Base-by-base conservation (phyloP, 495 filamentous ascomycete species). In the Aspergillus cristatus region DNA sequence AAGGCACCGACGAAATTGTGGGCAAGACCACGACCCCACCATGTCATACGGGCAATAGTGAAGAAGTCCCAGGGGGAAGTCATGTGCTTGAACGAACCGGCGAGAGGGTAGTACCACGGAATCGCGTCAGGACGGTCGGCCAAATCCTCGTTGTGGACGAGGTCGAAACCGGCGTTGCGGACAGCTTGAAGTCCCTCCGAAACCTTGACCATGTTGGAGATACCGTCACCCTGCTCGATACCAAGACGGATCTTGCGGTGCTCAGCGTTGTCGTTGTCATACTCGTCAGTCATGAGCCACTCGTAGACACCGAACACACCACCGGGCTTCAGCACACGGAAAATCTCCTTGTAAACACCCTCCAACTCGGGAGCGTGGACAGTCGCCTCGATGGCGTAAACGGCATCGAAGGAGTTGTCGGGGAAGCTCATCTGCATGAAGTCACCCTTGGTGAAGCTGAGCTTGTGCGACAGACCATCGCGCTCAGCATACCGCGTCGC, bases 391-490 rank as follows among this genome's bases (percentile, higher is more conserved):
- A 98, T 98, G 42, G 93, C 91, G 54, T 98, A 97, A 32, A 98
- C 91, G 48, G 84, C 86, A 45, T 98, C 93, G 64, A 98, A 98
- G 33, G 59, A 70, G 70, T 93, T 84, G 48, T 87, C 77, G 33
- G 86, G 82, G 72, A 97, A 98, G 24, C 76, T 81, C 90, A 98
- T 97, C 79, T 98, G 91, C 90, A 96, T 97, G 68, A 97, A 98
- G 52, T 97, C 93, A 32, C 91, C 90, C 76, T 97, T 96, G 43
- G 86, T 81, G 47, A 87, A 97, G 52, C 72, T 77, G 54, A 96
- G 65, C 68, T 94, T 86, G 50, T 86, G 55, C 2, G 80, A 74
- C 25, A 97, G 68, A 37, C 84, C 84, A 57, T 94, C 86, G 51
- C 81, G 80, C 35, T 73, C 61, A 12, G 88, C 86, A 58, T 97